Conservation (phyloP, 345 rosid species). For the Anacardium occidentale region DNA sequence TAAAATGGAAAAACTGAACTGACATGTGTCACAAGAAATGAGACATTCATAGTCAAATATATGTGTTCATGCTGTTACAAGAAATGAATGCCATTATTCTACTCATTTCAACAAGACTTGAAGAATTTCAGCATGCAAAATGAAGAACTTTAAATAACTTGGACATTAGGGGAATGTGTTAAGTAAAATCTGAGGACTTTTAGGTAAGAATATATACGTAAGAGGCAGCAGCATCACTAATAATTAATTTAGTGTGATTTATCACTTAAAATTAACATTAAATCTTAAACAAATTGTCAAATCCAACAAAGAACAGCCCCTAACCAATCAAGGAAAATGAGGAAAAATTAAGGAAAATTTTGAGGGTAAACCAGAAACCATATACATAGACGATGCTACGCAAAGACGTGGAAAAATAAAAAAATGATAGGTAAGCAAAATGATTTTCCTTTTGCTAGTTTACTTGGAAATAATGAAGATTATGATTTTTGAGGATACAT, state of each 20-base stretch:
- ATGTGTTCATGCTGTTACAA: neutral
- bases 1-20: slow-evolving; percentile 7
- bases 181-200: neutral
- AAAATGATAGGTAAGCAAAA: neutral
- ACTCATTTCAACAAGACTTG: neutral
- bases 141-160: neutral
- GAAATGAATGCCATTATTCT: neutral
- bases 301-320: neutral
- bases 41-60: neutral
- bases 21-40: neutral
- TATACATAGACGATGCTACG: neutral
- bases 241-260: neutral
- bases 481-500: neutral
- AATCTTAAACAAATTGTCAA: neutral
- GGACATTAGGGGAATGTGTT: neutral
- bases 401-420: no score
- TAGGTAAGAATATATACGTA: neutral
- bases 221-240: neutral
- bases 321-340: neutral
- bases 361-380: neutral
- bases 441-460: neutral
- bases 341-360: neutral
- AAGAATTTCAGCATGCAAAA: neutral
- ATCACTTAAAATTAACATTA: neutral
- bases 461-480: neutral